A percentile compares a stretch with the other conserved stretches of the same genome.
Evolutionary conservation across 2,329 filamentous ascomycete genomes (phyloP).

Genomic region (Hawksworthiomyces lignivorus): DNA sequence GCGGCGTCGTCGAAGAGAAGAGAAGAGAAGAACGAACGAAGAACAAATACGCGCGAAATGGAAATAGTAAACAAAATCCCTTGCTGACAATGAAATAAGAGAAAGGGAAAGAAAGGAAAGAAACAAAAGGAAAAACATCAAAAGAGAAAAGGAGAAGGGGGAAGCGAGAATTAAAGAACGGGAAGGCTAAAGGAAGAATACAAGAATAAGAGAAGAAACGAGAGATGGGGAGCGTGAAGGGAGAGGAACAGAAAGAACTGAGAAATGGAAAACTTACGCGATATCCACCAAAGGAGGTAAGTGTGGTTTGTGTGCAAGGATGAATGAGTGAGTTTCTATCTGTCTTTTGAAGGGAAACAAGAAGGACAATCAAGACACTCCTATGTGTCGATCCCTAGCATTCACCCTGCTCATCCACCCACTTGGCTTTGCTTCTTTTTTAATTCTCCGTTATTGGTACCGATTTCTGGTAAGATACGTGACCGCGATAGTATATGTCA

Average conservation of each 20-base stretch:
- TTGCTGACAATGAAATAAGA: too few species aligned
- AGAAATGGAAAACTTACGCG: too few species aligned
- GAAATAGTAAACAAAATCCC: too few species aligned
- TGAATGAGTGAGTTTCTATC: too few species aligned
- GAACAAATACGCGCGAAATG: too few species aligned
- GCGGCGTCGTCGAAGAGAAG: background rate
- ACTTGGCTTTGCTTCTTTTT: background rate
- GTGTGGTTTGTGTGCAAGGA: too few species aligned
- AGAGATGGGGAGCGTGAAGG: background rate
- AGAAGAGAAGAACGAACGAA: too few species aligned
- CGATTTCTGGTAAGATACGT: too few species aligned
- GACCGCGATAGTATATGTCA: too few species aligned
- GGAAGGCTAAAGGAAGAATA: background rate
- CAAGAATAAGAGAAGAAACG: background rate
- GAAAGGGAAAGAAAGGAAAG: background rate
- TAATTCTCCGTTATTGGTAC: too few species aligned
- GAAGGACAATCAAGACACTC: background rate
- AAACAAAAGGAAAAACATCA: background rate
- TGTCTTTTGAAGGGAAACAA: background rate
- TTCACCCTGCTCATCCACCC: background rate
- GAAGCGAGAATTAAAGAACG: background rate
- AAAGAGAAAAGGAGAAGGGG: background rate
- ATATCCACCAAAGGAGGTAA: too few species aligned
- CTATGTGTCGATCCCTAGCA: background rate
- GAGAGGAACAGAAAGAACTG: too few species aligned